Base-by-base conservation (phyloP, 352 stramenopile genomes). In the Globisporangium heterothallicum region DNA sequence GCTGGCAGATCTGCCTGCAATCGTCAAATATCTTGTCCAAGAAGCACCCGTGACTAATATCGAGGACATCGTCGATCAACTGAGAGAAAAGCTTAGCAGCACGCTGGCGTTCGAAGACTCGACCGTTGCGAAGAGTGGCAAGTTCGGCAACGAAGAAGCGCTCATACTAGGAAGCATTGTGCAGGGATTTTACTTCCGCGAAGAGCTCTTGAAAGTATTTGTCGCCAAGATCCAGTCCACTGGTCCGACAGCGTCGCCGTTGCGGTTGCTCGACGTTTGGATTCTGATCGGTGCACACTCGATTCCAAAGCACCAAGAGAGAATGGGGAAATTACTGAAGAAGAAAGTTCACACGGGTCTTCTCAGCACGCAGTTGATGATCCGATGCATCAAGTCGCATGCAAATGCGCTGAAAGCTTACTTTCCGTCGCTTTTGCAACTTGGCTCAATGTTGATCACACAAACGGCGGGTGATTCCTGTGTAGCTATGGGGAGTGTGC, bases 11-110 rank as follows among this genome's bases (percentile, higher is more conserved):
- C 51, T 86, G 5, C 72, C 75, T 0, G 61, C 61, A n/a, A 74
- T 86, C 38, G 71, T 86, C 49, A 80, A 78, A 44, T 86, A 84
- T 46, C 66, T 86, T 22, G 62, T 86, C 0, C 70, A 84, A 53
- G 70, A 80, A 41, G 61, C 70, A 2, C 68, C 75, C 2, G 53
- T 36, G 10, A 45, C 47, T 0, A 58, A 80, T 19, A 54, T 78
- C 2, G 64, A 76, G 5, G 48, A 65, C 29, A 74, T 83, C 10
- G 61, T 65, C 10, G 59, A 62, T 25, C 52, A 78, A 19, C 34
- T 86, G 18, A 58, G 70, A 0, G 70, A 82, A 2, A 84, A 84
- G 27, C 29, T 86, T 18, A 84, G 73, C 44, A 54, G 58, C n/a
- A 66, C 65, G 10, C 42, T 82, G 1, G 46, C 61, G 7, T 74